Evolutionary conservation across 1,139 yeast genomes (phyloP).

Genomic region (Wickerhamiella infanticola): DNA sequence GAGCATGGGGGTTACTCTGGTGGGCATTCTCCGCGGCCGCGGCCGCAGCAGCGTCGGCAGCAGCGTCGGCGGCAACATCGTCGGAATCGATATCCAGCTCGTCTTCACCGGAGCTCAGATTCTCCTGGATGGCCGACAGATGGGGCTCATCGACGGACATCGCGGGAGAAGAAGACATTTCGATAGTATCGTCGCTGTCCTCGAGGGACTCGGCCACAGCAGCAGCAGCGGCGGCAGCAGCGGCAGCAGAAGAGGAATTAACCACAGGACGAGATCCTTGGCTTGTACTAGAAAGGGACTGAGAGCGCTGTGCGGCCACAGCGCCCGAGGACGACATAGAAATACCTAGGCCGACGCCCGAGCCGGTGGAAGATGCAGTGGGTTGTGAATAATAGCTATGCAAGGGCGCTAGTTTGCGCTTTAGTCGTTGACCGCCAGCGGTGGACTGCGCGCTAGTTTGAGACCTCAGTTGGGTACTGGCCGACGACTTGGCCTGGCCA

Average conservation of each 20-base stretch:
- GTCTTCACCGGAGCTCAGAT: background rate
- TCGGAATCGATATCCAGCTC: background rate
- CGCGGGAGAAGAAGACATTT: background rate
- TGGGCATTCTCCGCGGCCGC: constrained; percentile 19
- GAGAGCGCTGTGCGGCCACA: background rate
- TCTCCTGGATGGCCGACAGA: too few species aligned
- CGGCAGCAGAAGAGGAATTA: background rate
- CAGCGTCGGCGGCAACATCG: constrained; percentile 4
- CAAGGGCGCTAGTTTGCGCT: background rate
- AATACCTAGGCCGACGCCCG: background rate
- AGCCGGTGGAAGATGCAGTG: background rate
- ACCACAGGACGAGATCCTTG: background rate
- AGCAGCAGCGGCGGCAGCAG: background rate
- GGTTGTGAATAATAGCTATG: background rate
- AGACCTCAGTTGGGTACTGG: background rate
- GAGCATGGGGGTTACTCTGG: constrained; percentile 22
- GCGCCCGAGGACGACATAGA: too few species aligned
- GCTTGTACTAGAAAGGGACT: background rate
- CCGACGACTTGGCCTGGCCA: background rate
- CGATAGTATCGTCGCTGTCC: background rate
- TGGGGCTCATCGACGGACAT: background rate
- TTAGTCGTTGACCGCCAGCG: background rate
- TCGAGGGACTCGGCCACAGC: background rate
- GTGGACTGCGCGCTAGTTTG: background rate
- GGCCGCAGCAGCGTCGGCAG: constrained; percentile 7